A percentile compares a stretch with the other conserved stretches of the same genome.
phyloP scores from a whole-genome alignment of 2,329 filamentous ascomycete species.

The Dactylonectria estremocensis region DNA sequence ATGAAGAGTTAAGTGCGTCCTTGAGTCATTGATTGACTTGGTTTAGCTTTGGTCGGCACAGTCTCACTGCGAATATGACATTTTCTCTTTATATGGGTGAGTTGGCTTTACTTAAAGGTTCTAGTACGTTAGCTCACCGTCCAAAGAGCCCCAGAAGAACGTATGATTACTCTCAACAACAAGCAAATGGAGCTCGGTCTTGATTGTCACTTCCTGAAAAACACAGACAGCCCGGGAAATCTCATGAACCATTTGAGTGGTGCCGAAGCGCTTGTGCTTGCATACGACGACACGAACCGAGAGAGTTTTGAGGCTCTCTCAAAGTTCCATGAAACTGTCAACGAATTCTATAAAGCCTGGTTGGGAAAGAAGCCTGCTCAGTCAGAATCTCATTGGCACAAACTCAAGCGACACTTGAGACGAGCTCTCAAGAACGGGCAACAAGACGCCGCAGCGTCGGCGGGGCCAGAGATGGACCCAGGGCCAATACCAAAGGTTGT shows the following conservation, averaged over 20 bases:
- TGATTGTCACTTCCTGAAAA: too few species aligned
- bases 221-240: too few species aligned
- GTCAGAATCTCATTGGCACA: not conserved
- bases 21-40: not conserved
- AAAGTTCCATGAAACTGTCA: not conserved
- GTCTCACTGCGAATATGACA: not conserved
- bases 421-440: not conserved
- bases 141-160: not conserved
- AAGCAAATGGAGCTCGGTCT: not conserved
- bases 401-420: not conserved
- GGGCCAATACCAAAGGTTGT: not conserved
- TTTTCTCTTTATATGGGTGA: not conserved
- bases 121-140: not conserved
- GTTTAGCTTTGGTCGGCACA: not conserved
- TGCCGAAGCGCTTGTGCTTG: not conserved
- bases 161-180: not conserved
- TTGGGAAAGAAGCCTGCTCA: not conserved
- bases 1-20: too few species aligned
- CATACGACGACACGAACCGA: constrained; percentile 1
- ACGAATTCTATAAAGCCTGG: not conserved
- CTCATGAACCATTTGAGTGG: not conserved
- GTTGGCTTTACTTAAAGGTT: not conserved
- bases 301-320: not conserved
- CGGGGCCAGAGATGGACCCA: not conserved
- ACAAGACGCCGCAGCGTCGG: not conserved